A percentile compares a stretch with the other conserved stretches of the same genome.
Evolutionary conservation across 1,284 basidiomycete genomes (phyloP).

Genomic region (Cutaneotrichosporon arboriforme): DNA sequence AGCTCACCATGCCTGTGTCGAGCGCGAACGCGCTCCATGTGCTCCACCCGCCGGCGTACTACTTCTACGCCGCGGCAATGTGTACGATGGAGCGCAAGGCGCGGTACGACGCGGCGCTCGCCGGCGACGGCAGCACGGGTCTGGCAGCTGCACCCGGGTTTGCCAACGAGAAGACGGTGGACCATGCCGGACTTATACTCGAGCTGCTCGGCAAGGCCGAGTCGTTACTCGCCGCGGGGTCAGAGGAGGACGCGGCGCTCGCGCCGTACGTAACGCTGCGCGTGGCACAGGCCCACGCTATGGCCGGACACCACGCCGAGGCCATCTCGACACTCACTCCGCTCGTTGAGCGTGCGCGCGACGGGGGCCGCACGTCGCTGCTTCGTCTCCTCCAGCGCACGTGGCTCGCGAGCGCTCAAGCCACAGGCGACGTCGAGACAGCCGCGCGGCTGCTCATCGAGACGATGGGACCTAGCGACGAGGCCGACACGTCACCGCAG

Average conservation of each 20-base stretch:
- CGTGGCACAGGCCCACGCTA: constrained; percentile 73
- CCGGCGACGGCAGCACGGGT: constrained; percentile 52
- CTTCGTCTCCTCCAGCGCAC: neutral
- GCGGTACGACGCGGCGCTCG: constrained; percentile 59
- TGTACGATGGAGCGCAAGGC: constrained; percentile 70
- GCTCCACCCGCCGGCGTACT: constrained; percentile 81
- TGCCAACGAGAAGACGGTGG: constrained; percentile 79
- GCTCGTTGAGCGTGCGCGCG: neutral
- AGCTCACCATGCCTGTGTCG: constrained; percentile 41
- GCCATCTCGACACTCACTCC: constrained; percentile 82
- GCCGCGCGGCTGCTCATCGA: constrained; percentile 70
- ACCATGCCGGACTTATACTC: constrained; percentile 71
- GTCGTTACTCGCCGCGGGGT: constrained; percentile 70
- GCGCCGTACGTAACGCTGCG: constrained; percentile 78
- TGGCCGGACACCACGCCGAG: constrained; percentile 63
- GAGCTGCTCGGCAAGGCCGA: constrained; percentile 89
- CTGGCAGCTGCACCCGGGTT: constrained; percentile 52
- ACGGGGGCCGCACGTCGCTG: neutral
- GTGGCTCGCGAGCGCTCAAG: constrained; percentile 59
- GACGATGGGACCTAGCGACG: constrained; percentile 66
- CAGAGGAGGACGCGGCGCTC: constrained; percentile 57
- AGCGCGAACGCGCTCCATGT: constrained; percentile 50
- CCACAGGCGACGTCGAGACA: constrained; percentile 66
- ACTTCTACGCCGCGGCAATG: constrained; percentile 78
- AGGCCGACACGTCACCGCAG: neutral